These are phyloP conservation scores for Aspergillus udagawae DNA, from an alignment of 2,329 filamentous ascomycete species.

Conservation along the genomic window DNA sequence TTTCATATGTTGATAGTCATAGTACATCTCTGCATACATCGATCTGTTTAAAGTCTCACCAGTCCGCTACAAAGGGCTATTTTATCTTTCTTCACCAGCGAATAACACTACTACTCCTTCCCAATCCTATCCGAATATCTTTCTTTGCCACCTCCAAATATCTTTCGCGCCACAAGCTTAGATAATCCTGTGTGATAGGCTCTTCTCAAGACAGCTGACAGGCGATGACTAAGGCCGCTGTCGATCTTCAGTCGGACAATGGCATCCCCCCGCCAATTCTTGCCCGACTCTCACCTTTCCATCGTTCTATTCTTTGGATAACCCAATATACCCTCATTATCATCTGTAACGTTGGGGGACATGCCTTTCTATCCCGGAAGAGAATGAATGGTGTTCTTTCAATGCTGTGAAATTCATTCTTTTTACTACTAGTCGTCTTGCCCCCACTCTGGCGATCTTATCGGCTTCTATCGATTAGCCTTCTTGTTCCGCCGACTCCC, in stretches of 20 bases:
- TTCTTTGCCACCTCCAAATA: too few relatives aligned
- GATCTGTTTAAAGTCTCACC: too few relatives aligned
- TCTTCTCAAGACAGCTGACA: not conserved
- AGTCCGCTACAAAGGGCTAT: too few relatives aligned
- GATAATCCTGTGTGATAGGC: not conserved
- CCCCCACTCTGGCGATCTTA: slow-evolving; percentile 1
- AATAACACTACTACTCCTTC: not conserved
- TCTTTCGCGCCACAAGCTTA: not conserved
- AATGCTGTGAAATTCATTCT: not conserved
- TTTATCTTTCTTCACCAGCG: not conserved
- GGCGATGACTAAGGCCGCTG: not conserved
- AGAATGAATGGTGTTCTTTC: not conserved
- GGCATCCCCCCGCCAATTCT: not conserved
- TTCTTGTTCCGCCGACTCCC: not conserved
- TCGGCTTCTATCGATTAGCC: not conserved
- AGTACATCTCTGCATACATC: too few relatives aligned
- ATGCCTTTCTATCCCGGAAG: not conserved
- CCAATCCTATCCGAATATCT: too few relatives aligned
- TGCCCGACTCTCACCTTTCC: not conserved
- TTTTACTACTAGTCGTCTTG: not conserved
- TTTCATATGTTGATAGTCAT: not conserved
- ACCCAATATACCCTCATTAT: not conserved
- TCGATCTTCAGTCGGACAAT: not conserved
- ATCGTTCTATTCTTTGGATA: not conserved
- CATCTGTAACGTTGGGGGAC: not conserved